A percentile compares a stretch with the other conserved stretches of the same genome.
phyloP scores from a whole-genome alignment of 768 basidiomycete species.

The Mycena leptocephala region DNA sequence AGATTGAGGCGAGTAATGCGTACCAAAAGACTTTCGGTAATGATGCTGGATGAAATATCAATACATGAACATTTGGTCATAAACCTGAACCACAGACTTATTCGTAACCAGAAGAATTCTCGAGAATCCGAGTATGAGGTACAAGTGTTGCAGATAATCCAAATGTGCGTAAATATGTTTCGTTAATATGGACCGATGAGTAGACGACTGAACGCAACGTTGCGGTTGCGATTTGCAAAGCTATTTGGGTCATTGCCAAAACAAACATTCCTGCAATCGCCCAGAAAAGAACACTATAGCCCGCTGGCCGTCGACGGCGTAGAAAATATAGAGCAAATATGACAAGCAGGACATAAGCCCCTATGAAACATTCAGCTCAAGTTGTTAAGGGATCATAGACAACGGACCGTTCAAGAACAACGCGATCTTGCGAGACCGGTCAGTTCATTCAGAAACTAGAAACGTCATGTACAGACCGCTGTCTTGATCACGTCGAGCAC shows the following conservation, averaged over 20 bases:
- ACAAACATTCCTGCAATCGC: background rate
- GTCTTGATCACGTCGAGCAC: background rate
- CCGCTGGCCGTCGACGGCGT: background rate
- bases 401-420: slow-evolving; percentile 3
- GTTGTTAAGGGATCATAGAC: too few relatives aligned
- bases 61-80: too few relatives aligned
- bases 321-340: background rate
- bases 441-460: background rate
- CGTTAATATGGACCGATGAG: background rate
- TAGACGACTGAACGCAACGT: background rate
- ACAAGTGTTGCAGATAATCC: too few relatives aligned
- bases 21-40: background rate
- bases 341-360: background rate
- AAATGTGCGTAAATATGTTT: too few relatives aligned
- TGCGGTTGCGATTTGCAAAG: background rate
- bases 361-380: background rate
- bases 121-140: background rate
- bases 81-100: background rate
- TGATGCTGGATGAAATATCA: background rate
- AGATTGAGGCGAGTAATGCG: too few relatives aligned
- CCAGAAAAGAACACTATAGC: background rate
- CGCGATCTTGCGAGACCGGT: background rate
- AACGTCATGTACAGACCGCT: background rate
- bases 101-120: slow-evolving; percentile 6
- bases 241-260: background rate